phyloP scores from a whole-genome alignment of 495 filamentous ascomycete genomes.

The Bryoglossum gracile region DNA sequence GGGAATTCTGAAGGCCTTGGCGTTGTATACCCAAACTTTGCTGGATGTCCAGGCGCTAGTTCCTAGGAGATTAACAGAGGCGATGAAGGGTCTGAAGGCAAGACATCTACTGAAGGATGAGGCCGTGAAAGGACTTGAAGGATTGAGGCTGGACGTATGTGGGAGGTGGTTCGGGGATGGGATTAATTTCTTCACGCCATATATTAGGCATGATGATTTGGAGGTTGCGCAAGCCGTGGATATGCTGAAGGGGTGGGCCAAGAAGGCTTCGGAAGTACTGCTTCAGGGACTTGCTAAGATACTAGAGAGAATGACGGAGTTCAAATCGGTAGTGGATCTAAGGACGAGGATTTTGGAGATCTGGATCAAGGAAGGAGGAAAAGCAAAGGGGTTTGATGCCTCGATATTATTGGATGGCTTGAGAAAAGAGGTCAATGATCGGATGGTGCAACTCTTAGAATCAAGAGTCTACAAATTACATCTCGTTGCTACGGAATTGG shows the following conservation, averaged over 20 bases:
- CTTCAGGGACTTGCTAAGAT: constrained; percentile 48
- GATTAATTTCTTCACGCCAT: constrained; percentile 80
- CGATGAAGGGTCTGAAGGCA: constrained; percentile 60
- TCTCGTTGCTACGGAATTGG: constrained; percentile 49
- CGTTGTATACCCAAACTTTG: constrained; percentile 70
- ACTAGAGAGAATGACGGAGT: constrained; percentile 50
- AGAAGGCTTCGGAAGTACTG: constrained; percentile 57
- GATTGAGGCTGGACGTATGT: constrained; percentile 74
- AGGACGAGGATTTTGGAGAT: constrained; percentile 62
- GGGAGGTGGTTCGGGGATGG: constrained; percentile 77
- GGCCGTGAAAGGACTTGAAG: constrained; percentile 55
- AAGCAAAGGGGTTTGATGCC: constrained; percentile 47
- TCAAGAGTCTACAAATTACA: constrained; percentile 49
- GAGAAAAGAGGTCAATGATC: constrained; percentile 58
- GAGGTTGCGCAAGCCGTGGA: constrained; percentile 55
- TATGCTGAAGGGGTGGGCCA: constrained; percentile 67
- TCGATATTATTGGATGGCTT: constrained; percentile 59
- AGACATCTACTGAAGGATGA: constrained; percentile 62
- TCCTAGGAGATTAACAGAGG: constrained; percentile 63
- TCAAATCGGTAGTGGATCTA: constrained; percentile 59
- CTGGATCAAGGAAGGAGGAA: constrained; percentile 57
- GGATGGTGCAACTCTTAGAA: constrained; percentile 52
- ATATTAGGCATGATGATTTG: constrained; percentile 78
- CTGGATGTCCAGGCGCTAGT: constrained; percentile 67
- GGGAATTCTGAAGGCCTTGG: constrained; percentile 54